Conservation (phyloP, 164 flowering plant species). For the Chimonanthus salicifolius region DNA sequence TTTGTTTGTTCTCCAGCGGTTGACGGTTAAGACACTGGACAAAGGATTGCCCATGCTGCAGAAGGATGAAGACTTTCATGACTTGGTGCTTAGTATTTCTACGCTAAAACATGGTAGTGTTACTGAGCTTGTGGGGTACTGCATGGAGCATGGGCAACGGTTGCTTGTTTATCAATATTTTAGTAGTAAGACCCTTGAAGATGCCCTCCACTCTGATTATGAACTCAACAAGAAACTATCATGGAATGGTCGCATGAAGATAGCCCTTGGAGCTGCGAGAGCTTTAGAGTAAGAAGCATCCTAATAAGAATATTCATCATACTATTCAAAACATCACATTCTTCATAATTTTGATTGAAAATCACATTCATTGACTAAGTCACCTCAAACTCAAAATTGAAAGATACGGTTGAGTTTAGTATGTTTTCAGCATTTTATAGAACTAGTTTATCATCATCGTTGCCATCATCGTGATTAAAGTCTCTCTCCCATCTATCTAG, state of each 20-base stretch:
- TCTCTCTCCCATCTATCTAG: neutral
- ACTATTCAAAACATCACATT: neutral
- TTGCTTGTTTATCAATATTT: conserved; percentile 82
- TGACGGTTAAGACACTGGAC: conserved; percentile 78
- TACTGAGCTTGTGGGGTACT: conserved; percentile 83
- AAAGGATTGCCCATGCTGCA: conserved; percentile 41
- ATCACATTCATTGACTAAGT: neutral
- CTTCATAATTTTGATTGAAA: neutral
- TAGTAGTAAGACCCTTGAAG: conserved; percentile 67
- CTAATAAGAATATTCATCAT: neutral
- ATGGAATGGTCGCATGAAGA: conserved; percentile 72
- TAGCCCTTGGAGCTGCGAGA: conserved; percentile 93
- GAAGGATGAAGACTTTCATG: conserved; percentile 67
- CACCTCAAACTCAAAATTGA: neutral
- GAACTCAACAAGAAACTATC: conserved; percentile 54
- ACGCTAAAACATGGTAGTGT: conserved; percentile 71
- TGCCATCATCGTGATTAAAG: neutral
- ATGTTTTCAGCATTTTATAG: too few relatives aligned
- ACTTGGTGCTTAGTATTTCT: conserved; percentile 62
- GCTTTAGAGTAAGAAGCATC: conserved; percentile 71
- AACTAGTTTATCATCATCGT: too few relatives aligned
- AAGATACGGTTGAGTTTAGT: neutral
- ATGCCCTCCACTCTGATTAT: conserved; percentile 61
- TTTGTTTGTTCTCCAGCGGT: conserved; percentile 35
- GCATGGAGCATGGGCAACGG: conserved; percentile 82